Conservation (phyloP, 495 filamentous ascomycete species). For the Cetradonia linearis region DNA sequence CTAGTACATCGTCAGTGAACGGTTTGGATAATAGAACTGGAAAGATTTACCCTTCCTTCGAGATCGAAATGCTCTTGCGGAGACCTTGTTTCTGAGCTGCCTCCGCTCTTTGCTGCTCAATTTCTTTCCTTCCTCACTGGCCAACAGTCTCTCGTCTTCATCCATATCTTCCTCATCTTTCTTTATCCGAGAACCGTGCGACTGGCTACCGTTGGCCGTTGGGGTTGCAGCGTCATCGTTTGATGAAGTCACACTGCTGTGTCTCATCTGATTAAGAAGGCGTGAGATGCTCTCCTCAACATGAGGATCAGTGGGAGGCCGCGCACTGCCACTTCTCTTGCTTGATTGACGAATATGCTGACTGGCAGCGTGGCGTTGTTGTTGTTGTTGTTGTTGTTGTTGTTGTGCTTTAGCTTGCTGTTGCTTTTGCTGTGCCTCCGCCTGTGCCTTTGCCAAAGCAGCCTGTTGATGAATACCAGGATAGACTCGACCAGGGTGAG, state of each 20-base stretch:
- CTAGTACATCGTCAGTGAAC: slow-evolving; percentile 49
- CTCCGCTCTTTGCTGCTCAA: slow-evolving; percentile 87
- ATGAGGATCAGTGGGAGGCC: slow-evolving; percentile 49
- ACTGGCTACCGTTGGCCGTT: slow-evolving; percentile 30
- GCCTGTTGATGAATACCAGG: slow-evolving; percentile 90
- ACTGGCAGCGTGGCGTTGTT: slow-evolving; percentile 22
- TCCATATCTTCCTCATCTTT: slow-evolving; percentile 99
- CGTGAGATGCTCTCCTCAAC: slow-evolving; percentile 81
- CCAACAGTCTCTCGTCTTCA: slow-evolving; percentile 85
- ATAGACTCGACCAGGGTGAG: slow-evolving; percentile 61
- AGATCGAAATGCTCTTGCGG: slow-evolving; percentile 89
- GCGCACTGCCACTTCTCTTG: slow-evolving; percentile 34
- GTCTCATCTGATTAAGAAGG: slow-evolving; percentile 72
- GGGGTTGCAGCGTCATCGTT: slow-evolving; percentile 41
- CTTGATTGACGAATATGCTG: slow-evolving; percentile 24
- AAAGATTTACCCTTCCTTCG: slow-evolving; percentile 76
- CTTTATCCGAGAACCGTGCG: slow-evolving; percentile 37
- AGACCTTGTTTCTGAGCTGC: slow-evolving; percentile 96
- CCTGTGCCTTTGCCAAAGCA: slow-evolving; percentile 64
- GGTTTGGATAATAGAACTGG: slow-evolving; percentile 8
- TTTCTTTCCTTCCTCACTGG: slow-evolving; percentile 96
- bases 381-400: slow-evolving; percentile 51
- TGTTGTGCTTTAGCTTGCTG: slow-evolving; percentile 34
- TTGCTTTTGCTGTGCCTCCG: slow-evolving; percentile 59
- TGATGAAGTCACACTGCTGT: slow-evolving; percentile 44